Percentiles rank a stretch among this genome's conserved stretches.
Evolutionary conservation across 208 protist genomes (phyloP).

Genomic region (Acanthamoeba healyi): DNA sequence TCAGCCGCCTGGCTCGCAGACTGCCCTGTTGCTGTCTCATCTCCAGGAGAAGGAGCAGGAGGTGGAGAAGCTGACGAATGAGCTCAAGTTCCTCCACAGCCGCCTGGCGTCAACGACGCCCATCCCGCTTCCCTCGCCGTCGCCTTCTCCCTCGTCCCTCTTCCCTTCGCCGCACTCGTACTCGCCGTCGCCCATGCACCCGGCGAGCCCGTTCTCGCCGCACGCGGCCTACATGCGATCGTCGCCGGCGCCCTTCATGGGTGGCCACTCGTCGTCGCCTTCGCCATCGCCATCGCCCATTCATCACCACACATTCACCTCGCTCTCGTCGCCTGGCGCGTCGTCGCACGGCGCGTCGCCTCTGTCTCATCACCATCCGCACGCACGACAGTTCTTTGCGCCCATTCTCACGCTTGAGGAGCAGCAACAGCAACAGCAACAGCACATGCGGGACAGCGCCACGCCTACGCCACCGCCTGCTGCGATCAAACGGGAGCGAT

Average conservation of each 20-base stretch:
- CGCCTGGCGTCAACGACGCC: neutral
- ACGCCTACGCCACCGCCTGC: neutral
- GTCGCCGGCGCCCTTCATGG: neutral
- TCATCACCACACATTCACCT: neutral
- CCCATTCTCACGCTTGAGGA: neutral
- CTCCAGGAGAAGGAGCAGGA: constrained; percentile 55
- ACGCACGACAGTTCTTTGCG: neutral
- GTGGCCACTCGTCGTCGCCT: neutral
- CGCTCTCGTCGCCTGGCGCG: too few species aligned
- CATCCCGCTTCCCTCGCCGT: neutral
- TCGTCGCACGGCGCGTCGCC: neutral
- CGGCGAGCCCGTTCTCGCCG: neutral
- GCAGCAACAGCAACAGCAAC: neutral
- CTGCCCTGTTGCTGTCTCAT: neutral
- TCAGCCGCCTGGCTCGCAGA: neutral
- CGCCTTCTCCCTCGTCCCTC: constrained; percentile 22
- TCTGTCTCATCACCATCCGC: neutral
- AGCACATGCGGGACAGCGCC: too few species aligned
- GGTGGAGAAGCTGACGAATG: constrained; percentile 41
- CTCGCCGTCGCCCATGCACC: neutral
- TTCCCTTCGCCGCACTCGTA: neutral
- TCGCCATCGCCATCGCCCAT: neutral
- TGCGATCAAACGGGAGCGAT: neutral
- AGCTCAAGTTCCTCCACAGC: constrained; percentile 35
- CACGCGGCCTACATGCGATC: neutral